These are phyloP conservation scores for Chamaecyparis obtusa DNA, from an alignment of 75 land plant species.

Conservation along the genomic window DNA sequence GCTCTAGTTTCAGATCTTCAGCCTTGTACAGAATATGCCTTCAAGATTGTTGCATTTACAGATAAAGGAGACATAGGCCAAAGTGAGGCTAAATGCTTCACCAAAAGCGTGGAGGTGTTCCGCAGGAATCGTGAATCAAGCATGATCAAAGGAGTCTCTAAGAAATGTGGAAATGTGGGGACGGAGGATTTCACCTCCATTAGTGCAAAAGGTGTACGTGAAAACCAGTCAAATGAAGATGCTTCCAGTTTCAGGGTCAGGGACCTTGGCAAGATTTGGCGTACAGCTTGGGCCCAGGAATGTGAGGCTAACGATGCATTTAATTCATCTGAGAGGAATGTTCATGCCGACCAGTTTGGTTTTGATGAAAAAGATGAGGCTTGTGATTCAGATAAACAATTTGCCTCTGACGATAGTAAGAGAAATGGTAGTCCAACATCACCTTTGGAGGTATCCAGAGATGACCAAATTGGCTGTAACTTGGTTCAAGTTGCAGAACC, in stretches of 20 bases:
- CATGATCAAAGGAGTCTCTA: not conserved
- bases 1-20: constrained; percentile 37
- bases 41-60: constrained; percentile 34
- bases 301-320: constrained; percentile 30
- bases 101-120: constrained; percentile 32
- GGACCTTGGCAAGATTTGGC: constrained; percentile 62
- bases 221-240: not conserved
- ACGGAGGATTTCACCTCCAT: constrained; percentile 18
- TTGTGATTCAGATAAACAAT: constrained; percentile 21
- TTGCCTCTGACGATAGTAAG: constrained; percentile 32
- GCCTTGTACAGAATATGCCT: constrained; percentile 45
- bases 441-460: constrained; percentile 49
- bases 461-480: constrained; percentile 42
- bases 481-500: constrained; percentile 35
- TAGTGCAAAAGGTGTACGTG: constrained; percentile 13
- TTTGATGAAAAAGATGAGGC: constrained; percentile 25
- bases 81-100: constrained; percentile 37
- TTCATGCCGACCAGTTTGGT: constrained; percentile 18
- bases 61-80: constrained; percentile 26
- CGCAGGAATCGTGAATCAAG: not conserved
- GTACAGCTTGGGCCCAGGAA: constrained; percentile 51
- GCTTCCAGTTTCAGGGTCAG: constrained; percentile 58
- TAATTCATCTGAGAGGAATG: constrained; percentile 25
- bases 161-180: constrained; percentile 6
- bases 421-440: constrained; percentile 41